A percentile compares a stretch with the other conserved stretches of the same genome.
Conservation (phyloP, 768 basidiomycete species). For the Mycena pura region DNA sequence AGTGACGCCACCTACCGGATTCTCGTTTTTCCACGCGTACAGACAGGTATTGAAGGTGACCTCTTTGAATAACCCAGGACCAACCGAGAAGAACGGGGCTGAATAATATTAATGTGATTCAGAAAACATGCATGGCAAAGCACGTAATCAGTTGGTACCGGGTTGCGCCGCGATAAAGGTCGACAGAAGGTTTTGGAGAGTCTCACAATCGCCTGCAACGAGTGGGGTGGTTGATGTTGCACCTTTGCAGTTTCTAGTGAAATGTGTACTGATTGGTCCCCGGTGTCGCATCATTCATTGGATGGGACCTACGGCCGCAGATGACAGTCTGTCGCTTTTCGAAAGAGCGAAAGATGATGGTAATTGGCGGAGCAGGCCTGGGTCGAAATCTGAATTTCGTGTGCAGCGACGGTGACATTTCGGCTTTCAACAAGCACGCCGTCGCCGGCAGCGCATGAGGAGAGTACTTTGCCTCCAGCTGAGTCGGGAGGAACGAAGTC, state of each 20-base stretch:
- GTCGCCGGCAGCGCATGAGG: background rate
- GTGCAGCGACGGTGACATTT: conserved; percentile 10
- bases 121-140: background rate
- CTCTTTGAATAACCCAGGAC: conserved; percentile 11
- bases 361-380: conserved; percentile 12
- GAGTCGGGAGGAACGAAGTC: background rate
- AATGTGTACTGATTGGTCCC: background rate
- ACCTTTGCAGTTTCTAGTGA: background rate
- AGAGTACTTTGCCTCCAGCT: background rate
- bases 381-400: conserved; percentile 11
- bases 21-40: conserved; percentile 14
- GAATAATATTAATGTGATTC: background rate
- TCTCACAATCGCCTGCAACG: background rate
- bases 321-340: background rate
- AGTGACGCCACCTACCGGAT: conserved; percentile 4
- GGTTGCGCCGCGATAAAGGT: background rate
- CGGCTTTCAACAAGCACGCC: conserved; percentile 14
- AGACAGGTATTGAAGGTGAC: conserved; percentile 16
- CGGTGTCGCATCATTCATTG: background rate
- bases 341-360: background rate
- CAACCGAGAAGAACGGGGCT: conserved; percentile 1
- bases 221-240: background rate
- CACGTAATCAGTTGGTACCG: background rate
- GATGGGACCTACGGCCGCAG: background rate
- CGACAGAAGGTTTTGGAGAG: background rate